phyloP scores from a whole-genome alignment of 1,284 basidiomycete species.

The Ustilago hordei region DNA sequence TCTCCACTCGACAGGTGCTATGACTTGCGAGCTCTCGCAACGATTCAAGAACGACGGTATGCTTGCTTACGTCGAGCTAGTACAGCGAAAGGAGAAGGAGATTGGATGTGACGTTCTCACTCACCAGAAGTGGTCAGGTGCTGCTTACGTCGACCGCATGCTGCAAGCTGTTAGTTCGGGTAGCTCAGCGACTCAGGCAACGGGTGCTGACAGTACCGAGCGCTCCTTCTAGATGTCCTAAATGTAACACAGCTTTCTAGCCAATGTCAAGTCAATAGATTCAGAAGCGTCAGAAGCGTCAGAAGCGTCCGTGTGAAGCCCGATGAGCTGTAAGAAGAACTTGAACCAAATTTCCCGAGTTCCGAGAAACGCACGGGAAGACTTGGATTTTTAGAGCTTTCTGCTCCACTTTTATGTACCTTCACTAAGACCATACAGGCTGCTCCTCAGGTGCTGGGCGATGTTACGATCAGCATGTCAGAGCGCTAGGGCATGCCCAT shows the following conservation, averaged over 20 bases:
- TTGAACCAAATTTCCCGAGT: constrained; percentile 9
- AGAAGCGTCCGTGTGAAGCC: not conserved
- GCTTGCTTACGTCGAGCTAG: constrained; percentile 67
- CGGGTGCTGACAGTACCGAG: constrained; percentile 64
- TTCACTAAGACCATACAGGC: not conserved
- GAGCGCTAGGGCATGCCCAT: constrained; percentile 3
- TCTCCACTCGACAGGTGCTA: constrained; percentile 63
- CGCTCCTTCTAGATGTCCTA: constrained; percentile 40
- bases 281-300: not conserved
- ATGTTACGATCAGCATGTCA: constrained; percentile 45
- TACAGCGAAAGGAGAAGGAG: constrained; percentile 68
- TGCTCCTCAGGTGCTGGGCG: not conserved
- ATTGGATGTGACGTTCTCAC: constrained; percentile 67
- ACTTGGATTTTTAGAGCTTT: constrained; percentile 18
- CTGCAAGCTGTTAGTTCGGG: constrained; percentile 66
- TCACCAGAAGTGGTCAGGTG: constrained; percentile 68
- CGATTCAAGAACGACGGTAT: constrained; percentile 75
- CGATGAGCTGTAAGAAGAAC: not conserved
- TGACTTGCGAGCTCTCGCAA: constrained; percentile 65
- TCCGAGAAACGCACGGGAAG: constrained; percentile 21
- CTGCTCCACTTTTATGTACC: constrained; percentile 9
- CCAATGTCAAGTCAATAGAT: not conserved
- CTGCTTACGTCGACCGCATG: constrained; percentile 66
- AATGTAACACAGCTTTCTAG: not conserved
- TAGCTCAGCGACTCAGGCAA: constrained; percentile 62